phyloP scores from a whole-genome alignment of 768 basidiomycete species.

The Termitomyces sp. region DNA sequence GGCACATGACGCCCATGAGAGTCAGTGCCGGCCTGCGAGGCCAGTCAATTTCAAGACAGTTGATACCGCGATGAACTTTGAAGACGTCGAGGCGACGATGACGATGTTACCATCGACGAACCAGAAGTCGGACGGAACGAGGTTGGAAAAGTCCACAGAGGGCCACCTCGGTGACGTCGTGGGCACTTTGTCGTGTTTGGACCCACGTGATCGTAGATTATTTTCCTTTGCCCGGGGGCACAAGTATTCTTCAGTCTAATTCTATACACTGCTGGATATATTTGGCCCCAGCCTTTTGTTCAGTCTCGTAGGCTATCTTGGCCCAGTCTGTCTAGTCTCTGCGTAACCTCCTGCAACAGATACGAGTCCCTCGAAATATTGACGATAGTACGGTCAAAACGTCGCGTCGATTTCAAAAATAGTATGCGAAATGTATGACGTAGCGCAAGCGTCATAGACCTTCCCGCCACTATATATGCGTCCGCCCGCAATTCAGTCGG shows the following conservation, averaged over 20 bases:
- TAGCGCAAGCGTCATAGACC: slow-evolving; percentile 7
- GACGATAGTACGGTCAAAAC: too few species aligned
- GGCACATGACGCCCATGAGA: slow-evolving; percentile 49
- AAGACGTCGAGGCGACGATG: slow-evolving; percentile 57
- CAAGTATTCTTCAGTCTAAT: too few species aligned
- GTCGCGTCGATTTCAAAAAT: background rate
- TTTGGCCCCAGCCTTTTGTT: too few species aligned
- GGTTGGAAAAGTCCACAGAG: slow-evolving; percentile 13
- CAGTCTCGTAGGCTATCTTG: too few species aligned
- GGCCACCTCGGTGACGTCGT: background rate
- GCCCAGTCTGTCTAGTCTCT: too few species aligned
- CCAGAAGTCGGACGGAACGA: slow-evolving; percentile 60
- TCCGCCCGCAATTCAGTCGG: background rate
- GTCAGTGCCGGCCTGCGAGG: slow-evolving; percentile 49
- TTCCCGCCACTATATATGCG: slow-evolving; percentile 6
- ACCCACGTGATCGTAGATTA: too few species aligned
- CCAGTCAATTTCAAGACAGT: slow-evolving; percentile 59
- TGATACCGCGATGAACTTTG: slow-evolving; percentile 68
- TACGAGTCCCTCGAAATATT: too few species aligned
- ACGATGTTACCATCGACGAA: slow-evolving; percentile 70
- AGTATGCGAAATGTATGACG: slow-evolving; percentile 4
- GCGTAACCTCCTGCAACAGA: too few species aligned
- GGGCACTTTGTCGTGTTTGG: too few species aligned
- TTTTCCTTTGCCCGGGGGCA: too few species aligned
- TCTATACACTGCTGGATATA: too few species aligned